phyloP scores from a whole-genome alignment of 768 basidiomycete genomes.

The Amanita rimosa region DNA sequence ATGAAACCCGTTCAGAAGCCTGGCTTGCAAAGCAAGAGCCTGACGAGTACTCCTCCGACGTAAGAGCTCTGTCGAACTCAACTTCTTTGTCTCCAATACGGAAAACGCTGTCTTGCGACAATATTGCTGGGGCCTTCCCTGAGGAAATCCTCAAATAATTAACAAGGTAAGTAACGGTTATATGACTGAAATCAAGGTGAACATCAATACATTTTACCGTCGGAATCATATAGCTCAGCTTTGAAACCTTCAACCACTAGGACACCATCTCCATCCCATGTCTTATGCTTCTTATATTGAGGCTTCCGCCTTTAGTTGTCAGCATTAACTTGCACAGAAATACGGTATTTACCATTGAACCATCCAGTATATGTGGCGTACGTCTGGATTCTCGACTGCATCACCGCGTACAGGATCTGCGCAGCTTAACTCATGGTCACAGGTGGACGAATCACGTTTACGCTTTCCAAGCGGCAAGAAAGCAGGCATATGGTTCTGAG shows the following conservation, averaged over 20 bases:
- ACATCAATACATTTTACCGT: slow-evolving; percentile 49
- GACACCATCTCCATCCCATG: slow-evolving; percentile 81
- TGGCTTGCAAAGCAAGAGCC: slow-evolving; percentile 45
- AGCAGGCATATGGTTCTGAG: not conserved
- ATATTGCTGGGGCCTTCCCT: slow-evolving; percentile 34
- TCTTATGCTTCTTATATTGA: slow-evolving; percentile 78
- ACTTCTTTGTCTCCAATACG: slow-evolving; percentile 46
- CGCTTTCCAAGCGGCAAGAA: slow-evolving; percentile 1
- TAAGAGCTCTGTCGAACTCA: slow-evolving; percentile 49
- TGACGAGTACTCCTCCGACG: slow-evolving; percentile 45
- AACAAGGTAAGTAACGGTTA: slow-evolving; percentile 2
- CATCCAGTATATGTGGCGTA: slow-evolving; percentile 45
- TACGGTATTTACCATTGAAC: slow-evolving; percentile 51
- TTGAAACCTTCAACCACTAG: slow-evolving; percentile 36
- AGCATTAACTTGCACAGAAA: not conserved
- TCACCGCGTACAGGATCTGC: not conserved
- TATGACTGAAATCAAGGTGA: not conserved
- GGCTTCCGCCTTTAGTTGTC: slow-evolving; percentile 42
- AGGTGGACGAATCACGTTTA: not conserved
- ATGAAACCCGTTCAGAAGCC: not conserved
- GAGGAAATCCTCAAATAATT: slow-evolving; percentile 29
- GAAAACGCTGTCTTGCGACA: slow-evolving; percentile 26
- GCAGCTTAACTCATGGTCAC: not conserved
- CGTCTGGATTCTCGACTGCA: not conserved
- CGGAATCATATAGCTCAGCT: slow-evolving; percentile 45